Percentiles rank a stretch among this genome's conserved stretches.
Evolutionary conservation across 2,329 filamentous ascomycete genomes (phyloP).

Genomic region (Pseudophaeomoniella oleicola): DNA sequence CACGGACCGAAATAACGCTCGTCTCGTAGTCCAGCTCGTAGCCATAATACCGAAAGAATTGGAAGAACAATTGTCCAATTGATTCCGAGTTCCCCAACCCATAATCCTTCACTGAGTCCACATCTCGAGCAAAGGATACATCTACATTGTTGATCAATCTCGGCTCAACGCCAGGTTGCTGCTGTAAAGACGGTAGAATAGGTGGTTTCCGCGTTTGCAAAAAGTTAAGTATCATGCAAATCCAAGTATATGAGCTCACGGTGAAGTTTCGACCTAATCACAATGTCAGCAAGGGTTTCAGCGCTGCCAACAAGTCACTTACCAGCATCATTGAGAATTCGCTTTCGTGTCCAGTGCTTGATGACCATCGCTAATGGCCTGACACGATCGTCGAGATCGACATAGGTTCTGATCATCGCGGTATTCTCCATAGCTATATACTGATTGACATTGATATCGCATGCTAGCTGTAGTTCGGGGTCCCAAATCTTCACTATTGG

Average conservation of each 20-base stretch:
- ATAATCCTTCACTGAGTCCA: slow-evolving; percentile 58
- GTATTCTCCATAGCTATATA: slow-evolving; percentile 90
- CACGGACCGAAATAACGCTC: slow-evolving; percentile 68
- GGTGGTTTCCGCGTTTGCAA: slow-evolving; percentile 75
- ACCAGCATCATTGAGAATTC: slow-evolving; percentile 95
- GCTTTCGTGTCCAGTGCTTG: slow-evolving; percentile 90
- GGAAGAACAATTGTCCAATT: slow-evolving; percentile 73
- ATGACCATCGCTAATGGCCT: slow-evolving; percentile 89
- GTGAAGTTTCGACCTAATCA: slow-evolving; percentile 71
- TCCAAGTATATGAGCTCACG: slow-evolving; percentile 97
- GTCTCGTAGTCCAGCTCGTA: slow-evolving; percentile 86
- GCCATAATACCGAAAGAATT: slow-evolving; percentile 90
- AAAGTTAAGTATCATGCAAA: slow-evolving; percentile 95
- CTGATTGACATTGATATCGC: slow-evolving; percentile 99
- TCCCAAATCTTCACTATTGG: slow-evolving; percentile 99
- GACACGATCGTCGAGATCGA: slow-evolving; percentile 81
- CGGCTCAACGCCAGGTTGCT: slow-evolving; percentile 48
- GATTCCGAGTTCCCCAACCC: slow-evolving; percentile 69
- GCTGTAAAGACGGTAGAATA: slow-evolving; percentile 73
- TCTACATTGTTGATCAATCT: slow-evolving; percentile 49
- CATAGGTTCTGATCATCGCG: slow-evolving; percentile 93
- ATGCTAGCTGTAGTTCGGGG: slow-evolving; percentile 73
- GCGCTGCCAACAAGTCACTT: slow-evolving; percentile 21
- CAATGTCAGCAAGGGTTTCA: slow-evolving; percentile 6
- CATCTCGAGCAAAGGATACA: slow-evolving; percentile 75